Evolutionary conservation across 2,329 filamentous ascomycete genomes (phyloP), one percentile per base, ranked within the genome.

Genomic region (Raffaelea arxii): DNA sequence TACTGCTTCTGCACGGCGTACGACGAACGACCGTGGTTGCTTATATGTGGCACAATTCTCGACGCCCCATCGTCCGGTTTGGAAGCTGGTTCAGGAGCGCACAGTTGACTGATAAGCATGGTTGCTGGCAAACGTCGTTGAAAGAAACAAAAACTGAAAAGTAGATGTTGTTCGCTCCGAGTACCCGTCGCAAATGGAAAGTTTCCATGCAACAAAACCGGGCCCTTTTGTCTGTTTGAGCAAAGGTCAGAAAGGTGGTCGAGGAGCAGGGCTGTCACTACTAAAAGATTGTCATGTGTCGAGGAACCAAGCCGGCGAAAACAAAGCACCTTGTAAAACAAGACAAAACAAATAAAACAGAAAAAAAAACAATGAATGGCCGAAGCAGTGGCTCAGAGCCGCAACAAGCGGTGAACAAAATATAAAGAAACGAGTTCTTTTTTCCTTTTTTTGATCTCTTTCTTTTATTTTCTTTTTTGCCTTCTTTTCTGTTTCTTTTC

Each of bases 101-200:
- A 50, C 6, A 50, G 25, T 3, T 46, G 41, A n/a, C 45, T 46
- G 32, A 50, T 47, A 30, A 45, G 48, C 48, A 50, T 50, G 16
- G n/a, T 25, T 30, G 32, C 3, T 7, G 5, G 30, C 22, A n/a
- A 38, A 14, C 6, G 27, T 30, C 9, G 27, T 9, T 30, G 16
- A 30, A 30, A 9, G 27, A 30, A 30, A 30, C 16, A 30, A 16
- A 9, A 16, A 30, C 9, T 30, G 27, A 30, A 30, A 16, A 30
- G 14, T 11, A 21, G 23, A 11, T 30, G 27, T 16, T 30, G 27
- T n/a, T n/a, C n/a, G n/a, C n/a, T n/a, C n/a, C n/a, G n/a, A n/a
- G n/a, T n/a, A n/a, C n/a, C n/a, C n/a, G n/a, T n/a, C n/a, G n/a
- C n/a, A n/a, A n/a, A n/a, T n/a, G n/a, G n/a, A n/a, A n/a, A n/a